Conservation (phyloP, 306 rosid species). For the Chamaecrista fasciculata region DNA sequence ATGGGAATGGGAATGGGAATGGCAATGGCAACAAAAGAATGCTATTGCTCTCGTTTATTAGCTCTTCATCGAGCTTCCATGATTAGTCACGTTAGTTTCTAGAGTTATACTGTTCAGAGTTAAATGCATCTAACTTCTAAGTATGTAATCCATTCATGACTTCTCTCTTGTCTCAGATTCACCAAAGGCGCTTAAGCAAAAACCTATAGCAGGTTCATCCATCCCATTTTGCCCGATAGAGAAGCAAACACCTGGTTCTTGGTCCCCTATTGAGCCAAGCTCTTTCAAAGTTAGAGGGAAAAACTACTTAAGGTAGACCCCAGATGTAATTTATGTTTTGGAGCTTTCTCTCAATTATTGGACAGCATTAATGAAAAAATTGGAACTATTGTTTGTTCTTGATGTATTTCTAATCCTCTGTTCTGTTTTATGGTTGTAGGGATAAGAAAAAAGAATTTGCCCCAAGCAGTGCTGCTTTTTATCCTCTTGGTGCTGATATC, state of each 20-base stretch:
- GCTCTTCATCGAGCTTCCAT: neutral
- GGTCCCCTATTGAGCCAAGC: constrained; percentile 86
- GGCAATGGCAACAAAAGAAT: too few species aligned
- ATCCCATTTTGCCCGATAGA: constrained; percentile 65
- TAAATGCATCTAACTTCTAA: constrained; percentile 18
- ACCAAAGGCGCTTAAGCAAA: constrained; percentile 60
- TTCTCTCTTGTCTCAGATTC: constrained; percentile 57
- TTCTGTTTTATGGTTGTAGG: constrained; percentile 49
- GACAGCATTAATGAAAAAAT: constrained; percentile 1
- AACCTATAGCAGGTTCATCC: constrained; percentile 65
- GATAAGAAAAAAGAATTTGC: constrained; percentile 95
- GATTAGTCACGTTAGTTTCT: neutral
- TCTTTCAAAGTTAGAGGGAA: constrained; percentile 86
- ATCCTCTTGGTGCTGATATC: constrained; percentile 82
- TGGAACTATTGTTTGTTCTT: constrained; percentile 1
- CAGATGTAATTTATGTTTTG: neutral
- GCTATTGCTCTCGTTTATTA: neutral
- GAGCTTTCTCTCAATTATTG: neutral
- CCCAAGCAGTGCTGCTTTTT: constrained; percentile 68
- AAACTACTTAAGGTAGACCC: constrained; percentile 66
- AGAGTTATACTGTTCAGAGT: neutral
- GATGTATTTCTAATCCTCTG: neutral
- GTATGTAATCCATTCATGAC: constrained; percentile 27
- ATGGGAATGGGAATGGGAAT: neutral
- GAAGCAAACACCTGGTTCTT: constrained; percentile 68